A percentile compares a stretch with the other conserved stretches of the same genome.
These are phyloP conservation scores for Amauroascus niger DNA, from an alignment of 2,329 filamentous ascomycete species.

Conservation along the genomic window DNA sequence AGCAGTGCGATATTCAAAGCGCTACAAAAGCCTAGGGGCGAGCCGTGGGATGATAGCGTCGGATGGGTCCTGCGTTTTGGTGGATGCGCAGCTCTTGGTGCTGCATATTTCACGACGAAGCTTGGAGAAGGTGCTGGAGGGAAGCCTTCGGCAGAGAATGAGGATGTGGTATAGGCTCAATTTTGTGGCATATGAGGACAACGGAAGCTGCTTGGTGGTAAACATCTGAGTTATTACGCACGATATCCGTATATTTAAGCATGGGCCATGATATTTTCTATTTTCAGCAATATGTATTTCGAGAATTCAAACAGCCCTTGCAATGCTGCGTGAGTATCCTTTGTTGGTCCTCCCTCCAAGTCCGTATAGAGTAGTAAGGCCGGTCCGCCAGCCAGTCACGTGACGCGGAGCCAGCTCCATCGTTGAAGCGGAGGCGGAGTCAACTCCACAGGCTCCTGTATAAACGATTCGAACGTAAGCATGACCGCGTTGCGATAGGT, in stretches of 20 bases:
- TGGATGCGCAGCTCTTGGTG: slow-evolving; percentile 65
- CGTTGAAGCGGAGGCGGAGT: neutral
- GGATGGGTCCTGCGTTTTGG: slow-evolving; percentile 78
- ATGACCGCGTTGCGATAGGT: neutral
- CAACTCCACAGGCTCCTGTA: neutral
- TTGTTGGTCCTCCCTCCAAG: too few species aligned
- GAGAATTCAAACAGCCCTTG: too few species aligned
- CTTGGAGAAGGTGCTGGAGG: slow-evolving; percentile 50
- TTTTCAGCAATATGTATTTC: too few species aligned
- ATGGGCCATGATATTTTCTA: neutral
- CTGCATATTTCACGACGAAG: slow-evolving; percentile 61
- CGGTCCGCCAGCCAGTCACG: neutral
- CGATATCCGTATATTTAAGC: neutral
- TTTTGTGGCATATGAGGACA: neutral
- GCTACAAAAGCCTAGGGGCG: slow-evolving; percentile 77
- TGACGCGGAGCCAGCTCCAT: neutral
- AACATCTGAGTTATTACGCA: too few species aligned
- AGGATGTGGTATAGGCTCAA: slow-evolving; percentile 9
- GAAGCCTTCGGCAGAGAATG: neutral
- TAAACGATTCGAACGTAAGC: neutral
- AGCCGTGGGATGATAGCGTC: slow-evolving; percentile 76
- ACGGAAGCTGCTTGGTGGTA: neutral
- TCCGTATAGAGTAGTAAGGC: too few species aligned
- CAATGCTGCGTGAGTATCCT: too few species aligned
- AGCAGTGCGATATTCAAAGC: slow-evolving; percentile 76